Percentiles rank a stretch among this genome's conserved stretches.
phyloP scores from a whole-genome alignment of 179 eudicot genomes.

The Silene vulgaris region DNA sequence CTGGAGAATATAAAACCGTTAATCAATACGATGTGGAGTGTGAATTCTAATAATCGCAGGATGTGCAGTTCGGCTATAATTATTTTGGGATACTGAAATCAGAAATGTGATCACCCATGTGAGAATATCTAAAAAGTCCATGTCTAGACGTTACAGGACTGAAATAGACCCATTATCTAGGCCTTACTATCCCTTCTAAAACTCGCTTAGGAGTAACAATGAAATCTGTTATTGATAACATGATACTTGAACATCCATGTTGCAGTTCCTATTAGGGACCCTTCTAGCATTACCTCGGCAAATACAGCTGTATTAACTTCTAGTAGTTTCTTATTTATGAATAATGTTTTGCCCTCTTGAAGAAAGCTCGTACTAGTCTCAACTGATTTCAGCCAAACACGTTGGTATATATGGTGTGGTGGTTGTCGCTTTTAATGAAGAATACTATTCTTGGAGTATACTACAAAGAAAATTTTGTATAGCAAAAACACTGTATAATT shows the following conservation, averaged over 20 bases:
- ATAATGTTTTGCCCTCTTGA: neutral
- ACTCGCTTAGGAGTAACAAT: neutral
- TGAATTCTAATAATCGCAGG: constrained; percentile 7
- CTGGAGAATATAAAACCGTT: neutral
- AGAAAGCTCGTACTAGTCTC: neutral
- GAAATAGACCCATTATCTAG: neutral
- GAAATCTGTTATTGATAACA: neutral
- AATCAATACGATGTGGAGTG: neutral
- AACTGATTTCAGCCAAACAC: neutral
- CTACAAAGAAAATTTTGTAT: neutral
- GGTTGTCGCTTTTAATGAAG: neutral
- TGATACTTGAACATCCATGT: neutral
- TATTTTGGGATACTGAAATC: neutral
- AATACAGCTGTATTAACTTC: neutral
- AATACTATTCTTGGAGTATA: neutral
- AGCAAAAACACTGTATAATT: neutral
- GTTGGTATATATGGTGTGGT: neutral
- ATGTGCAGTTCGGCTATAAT: neutral
- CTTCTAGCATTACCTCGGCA: neutral
- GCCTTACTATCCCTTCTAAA: neutral
- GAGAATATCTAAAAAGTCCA: neutral
- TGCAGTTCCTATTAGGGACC: neutral
- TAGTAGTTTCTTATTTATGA: neutral
- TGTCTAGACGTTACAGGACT: neutral
- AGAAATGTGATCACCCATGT: neutral